Conservation (phyloP, 2,329 filamentous ascomycete species). For the Chaetomium olivaceum region DNA sequence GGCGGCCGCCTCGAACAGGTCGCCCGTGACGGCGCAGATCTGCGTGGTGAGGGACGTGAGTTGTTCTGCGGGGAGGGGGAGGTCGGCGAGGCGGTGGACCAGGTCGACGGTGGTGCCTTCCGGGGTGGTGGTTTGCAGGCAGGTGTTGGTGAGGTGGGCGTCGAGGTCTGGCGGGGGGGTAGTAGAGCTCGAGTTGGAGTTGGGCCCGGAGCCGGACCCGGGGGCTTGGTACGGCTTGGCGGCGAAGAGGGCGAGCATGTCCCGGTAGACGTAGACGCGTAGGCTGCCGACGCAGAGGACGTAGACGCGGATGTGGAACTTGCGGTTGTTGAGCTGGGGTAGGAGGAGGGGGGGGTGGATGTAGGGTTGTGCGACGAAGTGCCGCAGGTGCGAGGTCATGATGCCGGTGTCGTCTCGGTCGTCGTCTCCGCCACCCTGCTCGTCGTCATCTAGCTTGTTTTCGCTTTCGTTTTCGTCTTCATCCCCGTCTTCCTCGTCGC, state of each 20-base stretch:
- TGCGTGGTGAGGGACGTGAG: slow-evolving; percentile 47
- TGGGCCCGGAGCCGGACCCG: not conserved
- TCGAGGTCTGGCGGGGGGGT: slow-evolving; percentile 57
- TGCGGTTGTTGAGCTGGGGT: slow-evolving; percentile 62
- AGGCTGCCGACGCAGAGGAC: slow-evolving; percentile 79
- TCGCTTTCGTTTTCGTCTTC: slow-evolving; percentile 47
- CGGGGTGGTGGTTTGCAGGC: slow-evolving; percentile 66
- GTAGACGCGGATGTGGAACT: slow-evolving; percentile 95
- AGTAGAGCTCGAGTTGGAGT: slow-evolving; percentile 28
- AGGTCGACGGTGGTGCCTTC: slow-evolving; percentile 42
- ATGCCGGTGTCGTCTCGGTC: slow-evolving; percentile 58
- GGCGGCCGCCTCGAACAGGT: slow-evolving; percentile 84
- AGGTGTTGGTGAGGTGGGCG: slow-evolving; percentile 91
- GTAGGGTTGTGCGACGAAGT: slow-evolving; percentile 95
- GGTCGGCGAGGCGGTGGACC: slow-evolving; percentile 73
- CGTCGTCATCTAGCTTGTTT: slow-evolving; percentile 38
- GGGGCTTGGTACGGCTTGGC: slow-evolving; percentile 71
- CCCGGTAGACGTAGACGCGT: slow-evolving; percentile 79
- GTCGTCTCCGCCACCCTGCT: slow-evolving; percentile 32
- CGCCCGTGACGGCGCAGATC: slow-evolving; percentile 71
- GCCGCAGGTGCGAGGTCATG: slow-evolving; percentile 85
- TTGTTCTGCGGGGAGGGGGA: slow-evolving; percentile 42
- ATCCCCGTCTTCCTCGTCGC: slow-evolving; percentile 66
- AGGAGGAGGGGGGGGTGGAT: slow-evolving; percentile 84
- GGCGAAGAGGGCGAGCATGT: slow-evolving; percentile 93